Evolutionary conservation across 1,139 yeast species (phyloP).

Genomic region (Blastobotrys elegans): DNA sequence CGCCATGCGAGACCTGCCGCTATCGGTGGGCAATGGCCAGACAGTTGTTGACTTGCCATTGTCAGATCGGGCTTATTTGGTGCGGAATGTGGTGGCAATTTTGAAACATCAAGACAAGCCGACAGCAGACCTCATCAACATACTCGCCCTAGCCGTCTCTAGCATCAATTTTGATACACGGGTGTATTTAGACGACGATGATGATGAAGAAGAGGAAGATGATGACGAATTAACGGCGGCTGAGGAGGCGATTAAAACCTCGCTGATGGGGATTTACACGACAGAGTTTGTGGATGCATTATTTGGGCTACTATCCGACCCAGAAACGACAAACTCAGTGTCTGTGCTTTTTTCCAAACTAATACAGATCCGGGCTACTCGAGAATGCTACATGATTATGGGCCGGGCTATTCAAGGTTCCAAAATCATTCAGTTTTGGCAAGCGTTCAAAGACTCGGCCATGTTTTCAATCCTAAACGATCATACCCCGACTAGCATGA

Average conservation of each 20-base stretch:
- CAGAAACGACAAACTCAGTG: not conserved
- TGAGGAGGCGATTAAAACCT: not conserved
- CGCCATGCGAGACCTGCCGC: not conserved
- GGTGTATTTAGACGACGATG: not conserved
- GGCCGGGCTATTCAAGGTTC: not conserved
- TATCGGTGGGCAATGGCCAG: not conserved
- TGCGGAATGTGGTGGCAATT: not conserved
- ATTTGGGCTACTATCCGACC: conserved; percentile 5
- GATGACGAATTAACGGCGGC: not conserved
- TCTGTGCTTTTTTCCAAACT: conserved; percentile 1
- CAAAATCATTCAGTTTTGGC: conserved; percentile 20
- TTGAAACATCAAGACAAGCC: not conserved
- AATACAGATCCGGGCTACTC: not conserved
- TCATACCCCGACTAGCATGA: not conserved
- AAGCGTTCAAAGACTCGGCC: conserved; percentile 18
- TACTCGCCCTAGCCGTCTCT: not conserved
- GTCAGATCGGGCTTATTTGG: not conserved
- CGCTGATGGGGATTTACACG: not conserved
- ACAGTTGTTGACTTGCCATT: not conserved
- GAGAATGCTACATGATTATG: not conserved
- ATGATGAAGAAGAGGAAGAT: conserved; percentile 2
- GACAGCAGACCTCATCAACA: not conserved
- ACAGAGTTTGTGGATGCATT: conserved; percentile 1
- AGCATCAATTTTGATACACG: not conserved
- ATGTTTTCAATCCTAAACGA: conserved; percentile 9